Percentiles rank a stretch among this genome's conserved stretches.
phyloP scores from a whole-genome alignment of 768 basidiomycete genomes.

The Boletellus emodensis region DNA sequence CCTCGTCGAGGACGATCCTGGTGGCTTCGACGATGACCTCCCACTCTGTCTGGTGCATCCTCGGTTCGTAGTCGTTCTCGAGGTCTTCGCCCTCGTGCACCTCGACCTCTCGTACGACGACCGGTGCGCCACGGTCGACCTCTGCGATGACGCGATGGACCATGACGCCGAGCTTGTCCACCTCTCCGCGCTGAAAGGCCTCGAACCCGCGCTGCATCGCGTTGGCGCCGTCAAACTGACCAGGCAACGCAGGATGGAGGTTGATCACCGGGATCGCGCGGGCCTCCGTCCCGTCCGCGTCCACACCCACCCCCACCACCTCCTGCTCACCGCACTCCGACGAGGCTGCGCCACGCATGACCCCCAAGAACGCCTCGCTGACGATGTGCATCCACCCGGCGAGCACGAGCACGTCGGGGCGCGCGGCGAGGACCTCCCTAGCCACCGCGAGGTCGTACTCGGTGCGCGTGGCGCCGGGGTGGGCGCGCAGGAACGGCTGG shows the following conservation, averaged over 20 bases:
- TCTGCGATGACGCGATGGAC: constrained; percentile 90
- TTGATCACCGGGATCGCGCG: constrained; percentile 81
- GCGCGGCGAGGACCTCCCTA: constrained; percentile 51
- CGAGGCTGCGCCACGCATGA: constrained; percentile 36
- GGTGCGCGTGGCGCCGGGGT: constrained; percentile 67
- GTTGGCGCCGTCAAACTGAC: constrained; percentile 93
- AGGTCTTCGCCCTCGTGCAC: constrained; percentile 68
- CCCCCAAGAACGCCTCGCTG: constrained; percentile 73
- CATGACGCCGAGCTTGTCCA: constrained; percentile 80
- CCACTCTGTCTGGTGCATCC: constrained; percentile 84
- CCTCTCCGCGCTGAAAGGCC: constrained; percentile 81
- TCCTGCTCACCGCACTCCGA: background rate
- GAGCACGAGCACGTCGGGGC: constrained; percentile 86
- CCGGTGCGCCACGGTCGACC: constrained; percentile 87
- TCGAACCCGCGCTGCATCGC: constrained; percentile 88
- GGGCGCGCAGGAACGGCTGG: constrained; percentile 73
- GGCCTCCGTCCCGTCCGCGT: constrained; percentile 25
- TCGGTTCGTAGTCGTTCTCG: constrained; percentile 61
- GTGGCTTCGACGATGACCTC: constrained; percentile 88
- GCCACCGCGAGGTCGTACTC: constrained; percentile 88
- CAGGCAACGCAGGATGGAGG: constrained; percentile 92
- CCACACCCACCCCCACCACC: constrained; percentile 26
- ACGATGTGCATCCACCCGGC: constrained; percentile 99
- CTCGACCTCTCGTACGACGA: constrained; percentile 76
- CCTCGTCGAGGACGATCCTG: constrained; percentile 58